These are phyloP conservation scores for Diaporthe sp. DNA, from an alignment of 2,329 filamentous ascomycete genomes.

Conservation along the genomic window DNA sequence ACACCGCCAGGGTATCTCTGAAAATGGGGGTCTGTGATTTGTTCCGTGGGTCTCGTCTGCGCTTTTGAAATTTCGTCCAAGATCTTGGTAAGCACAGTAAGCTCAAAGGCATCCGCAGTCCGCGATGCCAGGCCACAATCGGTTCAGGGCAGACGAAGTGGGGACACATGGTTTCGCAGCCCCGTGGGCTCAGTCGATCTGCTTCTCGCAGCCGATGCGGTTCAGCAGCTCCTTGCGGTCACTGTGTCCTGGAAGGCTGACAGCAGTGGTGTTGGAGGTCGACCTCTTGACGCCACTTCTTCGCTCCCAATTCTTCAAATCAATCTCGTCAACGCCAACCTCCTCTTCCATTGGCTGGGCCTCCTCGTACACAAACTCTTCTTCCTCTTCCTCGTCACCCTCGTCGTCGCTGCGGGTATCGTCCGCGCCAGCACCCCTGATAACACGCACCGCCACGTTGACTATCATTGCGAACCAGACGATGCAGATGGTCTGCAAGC, in stretches of 20 bases:
- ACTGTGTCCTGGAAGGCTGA: slow-evolving; percentile 76
- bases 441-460: slow-evolving; percentile 81
- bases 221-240: slow-evolving; percentile 85
- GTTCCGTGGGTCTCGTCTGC: slow-evolving; percentile 4
- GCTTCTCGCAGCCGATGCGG: slow-evolving; percentile 86
- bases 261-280: slow-evolving; percentile 59
- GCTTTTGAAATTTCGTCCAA: not conserved
- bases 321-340: slow-evolving; percentile 77
- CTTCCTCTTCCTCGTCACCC: slow-evolving; percentile 70
- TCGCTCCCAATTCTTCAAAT: slow-evolving; percentile 72
- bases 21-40: slow-evolving; percentile 14
- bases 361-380: slow-evolving; percentile 65
- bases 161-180: not conserved
- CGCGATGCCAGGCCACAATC: not conserved
- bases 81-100: not conserved
- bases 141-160: not conserved
- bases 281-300: slow-evolving; percentile 65
- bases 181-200: slow-evolving; percentile 57
- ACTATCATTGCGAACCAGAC: slow-evolving; percentile 92
- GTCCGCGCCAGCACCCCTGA: slow-evolving; percentile 81
- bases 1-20: slow-evolving; percentile 33
- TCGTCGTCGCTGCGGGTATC: slow-evolving; percentile 91
- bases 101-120: not conserved
- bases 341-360: slow-evolving; percentile 75
- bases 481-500: slow-evolving; percentile 82